phyloP scores from a whole-genome alignment of 306 rosid genomes.

The Begonia loranthoides region DNA sequence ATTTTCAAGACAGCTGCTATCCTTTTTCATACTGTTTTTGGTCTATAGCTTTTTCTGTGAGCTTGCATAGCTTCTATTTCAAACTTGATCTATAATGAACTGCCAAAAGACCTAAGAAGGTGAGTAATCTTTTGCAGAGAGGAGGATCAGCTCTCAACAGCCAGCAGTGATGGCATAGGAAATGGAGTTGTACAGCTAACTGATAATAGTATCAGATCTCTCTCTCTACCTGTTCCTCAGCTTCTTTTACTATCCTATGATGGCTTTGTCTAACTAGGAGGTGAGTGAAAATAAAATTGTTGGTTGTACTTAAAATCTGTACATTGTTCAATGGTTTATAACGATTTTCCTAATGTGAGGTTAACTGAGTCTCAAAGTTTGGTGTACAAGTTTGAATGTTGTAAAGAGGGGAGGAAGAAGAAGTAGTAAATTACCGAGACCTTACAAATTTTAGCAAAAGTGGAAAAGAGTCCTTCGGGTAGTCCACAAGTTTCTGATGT shows the following conservation, averaged over 20 bases:
- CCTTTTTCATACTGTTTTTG: not conserved
- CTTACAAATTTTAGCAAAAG: constrained; percentile 32
- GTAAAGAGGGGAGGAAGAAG: constrained; percentile 20
- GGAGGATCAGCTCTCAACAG: constrained; percentile 45
- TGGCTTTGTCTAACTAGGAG: constrained; percentile 26
- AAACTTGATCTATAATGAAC: not conserved
- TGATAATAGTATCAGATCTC: constrained; percentile 26
- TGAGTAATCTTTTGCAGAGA: constrained; percentile 23
- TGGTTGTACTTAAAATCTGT: constrained; percentile 33
- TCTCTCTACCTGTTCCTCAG: constrained; percentile 10
- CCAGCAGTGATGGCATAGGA: constrained; percentile 22
- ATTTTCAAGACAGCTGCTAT: not conserved
- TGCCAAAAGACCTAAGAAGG: constrained; percentile 11
- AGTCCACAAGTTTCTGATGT: not conserved
- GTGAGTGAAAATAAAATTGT: constrained; percentile 27
- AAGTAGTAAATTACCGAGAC: constrained; percentile 25
- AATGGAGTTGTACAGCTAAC: constrained; percentile 40
- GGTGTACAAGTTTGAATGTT: constrained; percentile 33
- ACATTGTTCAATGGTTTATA: constrained; percentile 31
- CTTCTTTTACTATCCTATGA: constrained; percentile 16
- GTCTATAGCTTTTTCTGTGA: too few relatives aligned
- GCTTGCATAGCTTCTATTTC: too few relatives aligned
- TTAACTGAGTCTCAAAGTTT: constrained; percentile 24
- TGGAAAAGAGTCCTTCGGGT: too few relatives aligned
- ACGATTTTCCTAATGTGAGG: constrained; percentile 36